Base-by-base conservation (phyloP, 352 stramenopile species). In the Globisporangium paddicum region DNA sequence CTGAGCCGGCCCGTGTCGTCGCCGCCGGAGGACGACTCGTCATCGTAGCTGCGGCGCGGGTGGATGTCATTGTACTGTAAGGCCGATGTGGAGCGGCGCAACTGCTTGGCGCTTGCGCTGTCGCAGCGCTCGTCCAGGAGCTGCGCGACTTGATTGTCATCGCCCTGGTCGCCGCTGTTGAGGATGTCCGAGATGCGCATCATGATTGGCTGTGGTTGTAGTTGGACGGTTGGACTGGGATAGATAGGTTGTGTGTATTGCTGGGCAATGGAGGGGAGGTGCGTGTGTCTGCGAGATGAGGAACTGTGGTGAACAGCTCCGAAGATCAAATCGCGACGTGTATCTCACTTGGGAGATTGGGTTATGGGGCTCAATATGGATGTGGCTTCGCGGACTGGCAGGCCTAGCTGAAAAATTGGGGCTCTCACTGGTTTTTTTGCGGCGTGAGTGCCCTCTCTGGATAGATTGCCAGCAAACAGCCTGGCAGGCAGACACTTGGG, bases 331-430 rank as follows among this genome's bases (percentile, higher is more conserved):
- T 58, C 48, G 49, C 42, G 58, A 63, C 58, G 52, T 63, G 40
- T 63, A 63, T 63, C 58, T 63, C 58, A 63, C 58, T 63, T 63
- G 48, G 58, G 58, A 63, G 58, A 63, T 63, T 63, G 58, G 48
- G 48, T 63, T 58, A 30, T 63, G 58, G 58, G 57, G 47, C 32
- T 56, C 37, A 18, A 35, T 34, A 5, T 19, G 21, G 26, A 14
- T 11, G 19, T 37, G 56, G 35, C 49, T 56, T 56, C 46, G 50
- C 40, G 32, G n/a, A n/a, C 28, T 52, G 16, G 4, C 25, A 37
- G 2, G 3, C 28, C 25, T 3, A 25, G 45, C 14, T 25, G 37
- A 44, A 44, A 44, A 21, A 34, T 34, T 50, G 44, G 21, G 23
- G 14, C 19, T 19, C 42, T 28, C n/a, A n/a, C n/a, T n/a, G n/a